Conservation (phyloP, 2,329 filamentous ascomycete species). For the Diaporthe helianthi region DNA sequence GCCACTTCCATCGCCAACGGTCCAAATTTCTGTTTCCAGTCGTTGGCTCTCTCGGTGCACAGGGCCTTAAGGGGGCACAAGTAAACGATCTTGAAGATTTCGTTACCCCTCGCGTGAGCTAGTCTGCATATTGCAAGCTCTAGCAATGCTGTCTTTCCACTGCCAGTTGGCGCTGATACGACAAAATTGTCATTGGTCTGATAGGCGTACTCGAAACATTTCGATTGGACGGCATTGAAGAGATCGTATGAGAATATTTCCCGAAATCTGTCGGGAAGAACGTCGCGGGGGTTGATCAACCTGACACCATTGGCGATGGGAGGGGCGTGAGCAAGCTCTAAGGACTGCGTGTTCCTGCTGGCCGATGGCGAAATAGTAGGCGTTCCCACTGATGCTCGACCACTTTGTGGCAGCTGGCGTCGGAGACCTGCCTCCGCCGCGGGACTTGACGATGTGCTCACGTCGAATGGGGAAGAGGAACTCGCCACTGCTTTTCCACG, state of each 20-base stretch:
- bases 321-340: slow-evolving; percentile 37
- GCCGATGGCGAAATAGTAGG: background rate
- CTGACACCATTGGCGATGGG: slow-evolving; percentile 49
- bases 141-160: slow-evolving; percentile 82
- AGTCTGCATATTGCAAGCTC: slow-evolving; percentile 83
- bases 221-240: slow-evolving; percentile 86
- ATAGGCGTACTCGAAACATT: slow-evolving; percentile 74
- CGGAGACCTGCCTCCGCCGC: slow-evolving; percentile 15
- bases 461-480: background rate
- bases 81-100: slow-evolving; percentile 82
- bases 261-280: slow-evolving; percentile 73
- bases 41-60: slow-evolving; percentile 76
- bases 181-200: slow-evolving; percentile 77
- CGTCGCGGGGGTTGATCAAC: slow-evolving; percentile 52
- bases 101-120: slow-evolving; percentile 59
- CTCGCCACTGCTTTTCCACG: too few species aligned
- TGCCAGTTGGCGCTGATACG: slow-evolving; percentile 81
- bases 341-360: background rate
- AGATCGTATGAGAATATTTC: slow-evolving; percentile 74
- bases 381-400: background rate
- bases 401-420: background rate
- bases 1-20: slow-evolving; percentile 72
- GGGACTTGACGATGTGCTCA: slow-evolving; percentile 11
- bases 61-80: slow-evolving; percentile 85
- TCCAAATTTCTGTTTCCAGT: slow-evolving; percentile 80